Conservation (phyloP, 352 stramenopile species). For the Phytophthora cactorum region DNA sequence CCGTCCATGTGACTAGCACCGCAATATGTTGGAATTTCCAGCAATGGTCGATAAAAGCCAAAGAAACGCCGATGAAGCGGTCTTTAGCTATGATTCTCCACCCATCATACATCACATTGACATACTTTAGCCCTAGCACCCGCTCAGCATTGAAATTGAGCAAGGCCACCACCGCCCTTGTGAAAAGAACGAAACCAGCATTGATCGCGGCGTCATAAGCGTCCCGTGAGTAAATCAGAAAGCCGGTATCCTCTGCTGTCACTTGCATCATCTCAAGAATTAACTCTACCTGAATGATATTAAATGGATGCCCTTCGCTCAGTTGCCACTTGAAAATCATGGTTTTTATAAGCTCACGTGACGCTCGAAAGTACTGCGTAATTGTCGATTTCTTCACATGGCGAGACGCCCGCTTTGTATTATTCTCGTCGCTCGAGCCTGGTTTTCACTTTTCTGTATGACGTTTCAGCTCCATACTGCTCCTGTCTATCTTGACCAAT, state of each 20-base stretch:
- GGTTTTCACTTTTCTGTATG: not conserved
- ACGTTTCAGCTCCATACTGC: not conserved
- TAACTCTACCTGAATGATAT: not conserved
- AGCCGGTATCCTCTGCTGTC: not conserved
- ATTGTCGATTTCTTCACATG: not conserved
- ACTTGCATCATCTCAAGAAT: slow-evolving; percentile 4
- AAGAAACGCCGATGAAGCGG: slow-evolving; percentile 2
- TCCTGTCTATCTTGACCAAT: not conserved
- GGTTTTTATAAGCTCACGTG: not conserved
- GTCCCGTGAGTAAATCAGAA: not conserved
- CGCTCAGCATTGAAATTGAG: not conserved
- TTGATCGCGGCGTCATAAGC: not conserved
- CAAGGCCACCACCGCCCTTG: not conserved
- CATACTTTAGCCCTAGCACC: not conserved
- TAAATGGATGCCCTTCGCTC: not conserved
- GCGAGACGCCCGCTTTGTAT: not conserved
- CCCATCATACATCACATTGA: not conserved
- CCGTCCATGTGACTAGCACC: not conserved
- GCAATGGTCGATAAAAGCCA: slow-evolving; percentile 5
- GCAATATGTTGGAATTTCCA: slow-evolving; percentile 6
- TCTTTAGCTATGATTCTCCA: slow-evolving; percentile 3
- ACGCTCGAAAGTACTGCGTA: not conserved
- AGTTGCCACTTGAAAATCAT: not conserved
- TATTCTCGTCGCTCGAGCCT: not conserved
- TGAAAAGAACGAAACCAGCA: not conserved